These are phyloP conservation scores for Theobroma cacao DNA, from an alignment of 345 rosid species.

Conservation along the genomic window DNA sequence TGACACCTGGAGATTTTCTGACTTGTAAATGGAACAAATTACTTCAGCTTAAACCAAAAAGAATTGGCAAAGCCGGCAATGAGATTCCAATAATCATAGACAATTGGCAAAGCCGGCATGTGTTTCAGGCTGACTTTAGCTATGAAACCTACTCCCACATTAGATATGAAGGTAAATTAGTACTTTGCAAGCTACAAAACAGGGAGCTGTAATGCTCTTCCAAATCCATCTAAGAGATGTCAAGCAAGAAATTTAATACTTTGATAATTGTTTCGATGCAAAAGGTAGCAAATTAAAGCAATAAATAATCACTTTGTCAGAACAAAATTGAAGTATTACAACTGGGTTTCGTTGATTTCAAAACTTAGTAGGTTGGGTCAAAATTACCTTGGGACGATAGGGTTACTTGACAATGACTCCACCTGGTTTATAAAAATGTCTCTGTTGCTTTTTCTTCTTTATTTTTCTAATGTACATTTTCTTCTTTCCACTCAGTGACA, in stretches of 20 bases:
- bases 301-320: not conserved
- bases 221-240: not conserved
- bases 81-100: not conserved
- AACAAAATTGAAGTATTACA: constrained; percentile 2
- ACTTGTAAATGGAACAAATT: not conserved
- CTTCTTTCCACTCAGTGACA: too few species aligned
- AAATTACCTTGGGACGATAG: not conserved
- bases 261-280: not conserved
- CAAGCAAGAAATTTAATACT: not conserved
- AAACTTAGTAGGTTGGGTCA: not conserved
- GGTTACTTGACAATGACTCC: not conserved
- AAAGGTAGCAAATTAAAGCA: not conserved
- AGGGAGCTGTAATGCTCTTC: not conserved
- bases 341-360: not conserved
- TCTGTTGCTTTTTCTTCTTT: not conserved
- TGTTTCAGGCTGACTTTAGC: not conserved
- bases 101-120: constrained; percentile 7
- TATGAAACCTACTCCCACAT: not conserved
- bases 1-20: not conserved
- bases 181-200: not conserved
- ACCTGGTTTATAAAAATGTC: not conserved
- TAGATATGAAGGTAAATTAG: not conserved
- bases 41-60: not conserved
- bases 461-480: not conserved
- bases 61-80: constrained; percentile 7